Conservation (phyloP, 192 early-diverging fungal species). For the Podila epigama region DNA sequence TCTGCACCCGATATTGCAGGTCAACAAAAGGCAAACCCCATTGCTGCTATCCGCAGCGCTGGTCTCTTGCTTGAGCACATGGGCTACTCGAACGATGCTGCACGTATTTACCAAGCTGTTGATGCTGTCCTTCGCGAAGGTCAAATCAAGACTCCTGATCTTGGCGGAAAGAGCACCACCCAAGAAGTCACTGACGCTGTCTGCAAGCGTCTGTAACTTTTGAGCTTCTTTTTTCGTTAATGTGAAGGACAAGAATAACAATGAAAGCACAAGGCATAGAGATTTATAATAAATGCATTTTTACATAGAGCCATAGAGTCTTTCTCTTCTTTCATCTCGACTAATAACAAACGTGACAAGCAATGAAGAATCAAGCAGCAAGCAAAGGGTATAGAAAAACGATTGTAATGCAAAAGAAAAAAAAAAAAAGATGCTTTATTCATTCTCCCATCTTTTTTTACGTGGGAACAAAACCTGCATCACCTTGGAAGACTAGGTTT, state of each 20-base stretch:
- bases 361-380: no score
- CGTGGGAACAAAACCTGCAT: slow-evolving; percentile 31
- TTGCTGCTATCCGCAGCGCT: slow-evolving; percentile 94
- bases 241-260: no score
- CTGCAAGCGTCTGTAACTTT: slow-evolving; percentile 67
- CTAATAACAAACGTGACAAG: no score
- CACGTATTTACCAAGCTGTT: slow-evolving; percentile 84
- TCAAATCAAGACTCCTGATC: slow-evolving; percentile 78
- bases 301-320: no score
- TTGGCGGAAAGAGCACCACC: slow-evolving; percentile 89
- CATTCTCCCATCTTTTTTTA: no score
- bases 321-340: no score
- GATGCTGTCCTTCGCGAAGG: slow-evolving; percentile 78
- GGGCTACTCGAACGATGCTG: slow-evolving; percentile 75
- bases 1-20: slow-evolving; percentile 99
- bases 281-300: no score
- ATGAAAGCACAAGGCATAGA: no score
- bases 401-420: background rate
- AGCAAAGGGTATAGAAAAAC: no score
- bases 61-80: slow-evolving; percentile 91
- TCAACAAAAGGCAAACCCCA: slow-evolving; percentile 95
- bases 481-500: slow-evolving; percentile 43
- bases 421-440: background rate
- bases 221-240: no score
- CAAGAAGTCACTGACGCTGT: slow-evolving; percentile 85